These are phyloP conservation scores for Macrotyloma uniflorum DNA, from an alignment of 306 rosid genomes.

Conservation along the genomic window DNA sequence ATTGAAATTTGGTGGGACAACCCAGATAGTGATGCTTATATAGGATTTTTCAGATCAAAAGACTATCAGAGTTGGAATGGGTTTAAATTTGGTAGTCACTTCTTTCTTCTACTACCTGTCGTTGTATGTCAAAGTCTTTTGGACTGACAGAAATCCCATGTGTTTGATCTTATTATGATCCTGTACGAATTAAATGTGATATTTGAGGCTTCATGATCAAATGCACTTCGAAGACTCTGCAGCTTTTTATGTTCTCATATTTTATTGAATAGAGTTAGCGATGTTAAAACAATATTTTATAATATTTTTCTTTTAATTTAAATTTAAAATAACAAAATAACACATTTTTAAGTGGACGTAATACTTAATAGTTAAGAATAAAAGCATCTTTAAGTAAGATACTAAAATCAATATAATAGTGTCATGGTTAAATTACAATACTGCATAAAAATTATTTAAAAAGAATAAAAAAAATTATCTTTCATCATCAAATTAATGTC, in stretches of 20 bases:
- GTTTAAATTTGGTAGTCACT: conserved; percentile 13
- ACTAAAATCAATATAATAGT: too few species aligned
- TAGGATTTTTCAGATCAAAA: conserved; percentile 45
- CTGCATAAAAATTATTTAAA: too few species aligned
- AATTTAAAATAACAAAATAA: too few species aligned
- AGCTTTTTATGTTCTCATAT: conserved; percentile 15
- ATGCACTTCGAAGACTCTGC: conserved; percentile 10
- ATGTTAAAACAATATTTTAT: not conserved
- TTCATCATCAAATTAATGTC: too few species aligned
- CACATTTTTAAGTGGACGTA: too few species aligned
- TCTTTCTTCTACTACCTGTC: conserved; percentile 2
- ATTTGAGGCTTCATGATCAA: conserved; percentile 32
- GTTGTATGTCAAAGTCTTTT: not conserved
- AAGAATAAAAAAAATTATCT: too few species aligned
- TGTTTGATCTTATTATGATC: conserved; percentile 21
- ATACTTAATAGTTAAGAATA: too few species aligned
- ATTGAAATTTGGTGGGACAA: conserved; percentile 31
- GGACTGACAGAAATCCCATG: not conserved
- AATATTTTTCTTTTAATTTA: too few species aligned
- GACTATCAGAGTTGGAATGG: conserved; percentile 52
- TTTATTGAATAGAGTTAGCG: conserved; percentile 48
- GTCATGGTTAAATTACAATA: too few species aligned
- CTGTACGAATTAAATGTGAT: conserved; percentile 12
- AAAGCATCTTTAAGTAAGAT: too few species aligned
- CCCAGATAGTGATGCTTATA: conserved; percentile 27